Conservation (phyloP, 2,329 filamentous ascomycete genomes). For the Aureobasidium zeae region DNA sequence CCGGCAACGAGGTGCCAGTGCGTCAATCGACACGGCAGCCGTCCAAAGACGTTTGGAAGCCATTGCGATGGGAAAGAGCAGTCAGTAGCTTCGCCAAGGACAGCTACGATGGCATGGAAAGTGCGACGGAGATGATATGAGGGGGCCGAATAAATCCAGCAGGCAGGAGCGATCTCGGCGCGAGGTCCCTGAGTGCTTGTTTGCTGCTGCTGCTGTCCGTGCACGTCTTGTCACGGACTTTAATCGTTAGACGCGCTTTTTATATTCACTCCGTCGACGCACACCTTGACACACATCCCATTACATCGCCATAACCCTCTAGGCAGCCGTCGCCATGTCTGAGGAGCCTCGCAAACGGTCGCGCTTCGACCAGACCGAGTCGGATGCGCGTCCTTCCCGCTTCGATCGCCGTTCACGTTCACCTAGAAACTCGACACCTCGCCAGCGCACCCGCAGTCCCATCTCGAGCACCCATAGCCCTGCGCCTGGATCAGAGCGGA, state of each 20-base stretch:
- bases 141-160: too few relatives aligned
- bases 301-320: slow-evolving; percentile 11
- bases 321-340: slow-evolving; percentile 53
- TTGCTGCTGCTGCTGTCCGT: too few relatives aligned
- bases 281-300: background rate
- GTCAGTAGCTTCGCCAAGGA: slow-evolving; percentile 3
- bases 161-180: slow-evolving; percentile 11
- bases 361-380: slow-evolving; percentile 88
- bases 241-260: background rate
- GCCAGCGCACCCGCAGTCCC: slow-evolving; percentile 69
- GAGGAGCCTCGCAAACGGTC: slow-evolving; percentile 80
- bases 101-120: too few relatives aligned
- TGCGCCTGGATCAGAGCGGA: slow-evolving; percentile 23
- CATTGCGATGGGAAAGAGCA: slow-evolving; percentile 21
- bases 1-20: slow-evolving; percentile 9
- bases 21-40: slow-evolving; percentile 15
- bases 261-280: background rate
- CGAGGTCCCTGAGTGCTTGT: background rate
- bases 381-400: slow-evolving; percentile 57
- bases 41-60: slow-evolving; percentile 27
- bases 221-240: too few relatives aligned
- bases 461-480: slow-evolving; percentile 44
- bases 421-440: slow-evolving; percentile 57
- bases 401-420: slow-evolving; percentile 91
- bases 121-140: too few relatives aligned